These are phyloP conservation scores for sunflower (Helianthus annuus) DNA, from an alignment of 129 eudicot genomes.

Conservation along the genomic window DNA sequence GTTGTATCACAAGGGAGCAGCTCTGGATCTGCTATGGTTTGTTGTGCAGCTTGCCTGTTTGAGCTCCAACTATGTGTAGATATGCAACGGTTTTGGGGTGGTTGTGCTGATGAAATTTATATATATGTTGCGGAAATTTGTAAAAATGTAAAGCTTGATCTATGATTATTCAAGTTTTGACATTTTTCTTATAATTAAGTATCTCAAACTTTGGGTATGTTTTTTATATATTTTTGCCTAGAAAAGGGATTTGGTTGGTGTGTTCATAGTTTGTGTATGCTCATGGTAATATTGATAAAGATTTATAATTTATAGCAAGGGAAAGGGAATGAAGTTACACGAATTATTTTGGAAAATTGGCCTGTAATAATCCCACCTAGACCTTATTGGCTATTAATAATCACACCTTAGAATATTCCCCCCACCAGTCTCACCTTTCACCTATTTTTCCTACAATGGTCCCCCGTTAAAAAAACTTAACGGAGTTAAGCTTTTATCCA, in stretches of 20 bases:
- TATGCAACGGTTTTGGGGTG: conserved; percentile 21
- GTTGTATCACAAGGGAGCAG: conserved; percentile 39
- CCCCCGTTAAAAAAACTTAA: no score
- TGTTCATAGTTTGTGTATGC: not conserved
- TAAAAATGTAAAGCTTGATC: conserved; percentile 32
- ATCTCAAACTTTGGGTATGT: conserved; percentile 3
- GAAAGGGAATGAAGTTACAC: no score
- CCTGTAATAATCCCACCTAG: no score
- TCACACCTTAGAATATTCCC: no score
- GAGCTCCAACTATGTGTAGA: conserved; percentile 37
- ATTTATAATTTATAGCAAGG: no score
- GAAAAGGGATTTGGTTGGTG: not conserved
- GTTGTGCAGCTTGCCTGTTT: conserved; percentile 24
- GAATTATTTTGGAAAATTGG: no score
- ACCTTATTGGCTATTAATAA: no score
- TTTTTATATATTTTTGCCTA: conserved; percentile 9
- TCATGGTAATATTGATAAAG: no score
- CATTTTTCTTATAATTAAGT: not conserved
- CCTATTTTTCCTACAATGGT: no score
- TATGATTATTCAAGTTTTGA: conserved; percentile 40
- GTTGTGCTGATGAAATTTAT: conserved; percentile 20
- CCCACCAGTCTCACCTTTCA: no score
- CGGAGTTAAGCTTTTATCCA: no score
- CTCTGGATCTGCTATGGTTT: conserved; percentile 34
- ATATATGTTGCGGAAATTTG: conserved; percentile 21